Base-by-base conservation (phyloP, 2,329 filamentous ascomycete species). In the Paracoccidioides brasiliensis region DNA sequence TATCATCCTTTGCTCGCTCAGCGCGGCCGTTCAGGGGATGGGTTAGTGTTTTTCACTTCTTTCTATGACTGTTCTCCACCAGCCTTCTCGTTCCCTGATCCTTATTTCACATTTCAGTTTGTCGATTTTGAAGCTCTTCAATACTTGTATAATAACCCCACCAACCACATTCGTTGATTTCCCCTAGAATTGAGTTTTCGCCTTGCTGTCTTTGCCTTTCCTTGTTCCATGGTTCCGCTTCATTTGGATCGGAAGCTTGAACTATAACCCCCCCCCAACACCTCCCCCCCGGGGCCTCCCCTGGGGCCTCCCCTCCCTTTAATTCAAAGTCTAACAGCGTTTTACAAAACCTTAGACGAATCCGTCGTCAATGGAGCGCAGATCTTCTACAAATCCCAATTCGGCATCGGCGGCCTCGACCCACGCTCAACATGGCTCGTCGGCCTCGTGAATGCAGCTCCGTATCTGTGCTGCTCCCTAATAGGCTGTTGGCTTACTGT, bases 401-500 rank as follows among this genome's bases (percentile, higher is more conserved):
- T 87, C 57, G 79, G 78, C 22, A 85, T 86, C 54, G 75, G 69
- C 57, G 66, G 70, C 52, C 59, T 67, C 51, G 72, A 76, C 63
- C 59, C 74, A 32, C 66, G 78, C 42, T 75, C 76, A 40, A 71
- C 77, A 52, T 83, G 83, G 82, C 71, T 86, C 2, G 66, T 80
- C 3, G 84, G 82, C 12, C 74, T 85, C 5, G 72, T 79, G 41
- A 87, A 87, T 64, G 76, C 74, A 0, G 74, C 74, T 1, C 75
- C 75, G 1, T 77, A 77, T 55, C 76, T 88, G 28, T 81, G 81
- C 70, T 88, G 82, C 60, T 82, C 84, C 3, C 69, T 87, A 45
- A 67, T 85, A 50, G 83, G 85, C 22, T 88, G 84, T 69, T 89
- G 86, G 85, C 73, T 85, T 49, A 88, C 84, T 0, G 81, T 83